Percentiles rank a stretch among this genome's conserved stretches.
Evolutionary conservation across 257 asterid genomes (phyloP).

Genomic region (Przewalskia tangutica): DNA sequence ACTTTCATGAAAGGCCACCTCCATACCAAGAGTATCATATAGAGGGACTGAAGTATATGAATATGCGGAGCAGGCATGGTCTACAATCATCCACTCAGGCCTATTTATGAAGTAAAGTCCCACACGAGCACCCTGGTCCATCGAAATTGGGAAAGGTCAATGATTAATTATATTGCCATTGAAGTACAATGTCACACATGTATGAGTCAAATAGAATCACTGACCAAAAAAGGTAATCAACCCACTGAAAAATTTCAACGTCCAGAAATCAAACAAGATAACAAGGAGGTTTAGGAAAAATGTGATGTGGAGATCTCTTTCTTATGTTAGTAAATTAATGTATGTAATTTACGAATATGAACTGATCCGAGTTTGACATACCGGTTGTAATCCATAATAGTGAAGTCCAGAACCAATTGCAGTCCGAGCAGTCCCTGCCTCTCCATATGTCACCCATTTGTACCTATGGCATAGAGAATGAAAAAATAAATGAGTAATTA

Average conservation of each 20-base stretch:
- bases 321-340: not conserved
- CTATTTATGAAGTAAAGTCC: constrained; percentile 87
- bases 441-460: constrained; percentile 98
- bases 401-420: constrained; percentile 87
- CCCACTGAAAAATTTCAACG: not conserved
- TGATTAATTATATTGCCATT: not conserved
- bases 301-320: not conserved
- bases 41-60: constrained; percentile 85
- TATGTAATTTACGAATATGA: not conserved
- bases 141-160: not conserved
- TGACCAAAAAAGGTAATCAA: not conserved
- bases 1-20: constrained; percentile 15
- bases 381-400: constrained; percentile 57
- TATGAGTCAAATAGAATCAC: not conserved
- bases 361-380: constrained; percentile 18
- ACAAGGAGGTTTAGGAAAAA: not conserved
- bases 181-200: not conserved
- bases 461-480: constrained; percentile 38
- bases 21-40: constrained; percentile 95
- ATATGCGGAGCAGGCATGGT: constrained; percentile 92
- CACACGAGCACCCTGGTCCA: constrained; percentile 68
- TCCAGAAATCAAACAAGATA: not conserved
- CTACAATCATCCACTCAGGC: constrained; percentile 90
- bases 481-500: not conserved
- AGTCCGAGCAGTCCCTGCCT: constrained; percentile 74